These are phyloP conservation scores for Fusarium sp. DNA, from an alignment of 2,329 filamentous ascomycete genomes.

Conservation along the genomic window DNA sequence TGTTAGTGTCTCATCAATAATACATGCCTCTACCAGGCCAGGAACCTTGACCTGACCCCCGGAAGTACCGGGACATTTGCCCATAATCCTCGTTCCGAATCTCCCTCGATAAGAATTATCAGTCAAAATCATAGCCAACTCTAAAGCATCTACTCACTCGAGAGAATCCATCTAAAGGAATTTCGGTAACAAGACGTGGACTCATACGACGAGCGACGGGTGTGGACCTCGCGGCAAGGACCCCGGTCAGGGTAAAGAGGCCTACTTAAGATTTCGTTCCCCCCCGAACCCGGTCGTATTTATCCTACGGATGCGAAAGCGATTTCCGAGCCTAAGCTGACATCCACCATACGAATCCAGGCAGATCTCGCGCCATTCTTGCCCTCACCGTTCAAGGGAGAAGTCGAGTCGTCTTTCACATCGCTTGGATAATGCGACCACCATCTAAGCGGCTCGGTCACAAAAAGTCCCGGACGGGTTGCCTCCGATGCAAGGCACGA, in stretches of 20 bases:
- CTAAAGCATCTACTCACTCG: background rate
- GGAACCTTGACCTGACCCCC: background rate
- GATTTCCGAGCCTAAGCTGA: slow-evolving; percentile 9
- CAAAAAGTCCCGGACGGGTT: slow-evolving; percentile 27
- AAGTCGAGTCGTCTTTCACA: background rate
- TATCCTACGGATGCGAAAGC: slow-evolving; percentile 1
- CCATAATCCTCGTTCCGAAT: background rate
- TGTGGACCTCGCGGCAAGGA: background rate
- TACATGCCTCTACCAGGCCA: background rate
- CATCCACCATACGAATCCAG: background rate
- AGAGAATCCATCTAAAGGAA: background rate
- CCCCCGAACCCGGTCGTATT: slow-evolving; percentile 11
- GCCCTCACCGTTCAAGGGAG: background rate
- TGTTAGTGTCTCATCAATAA: background rate
- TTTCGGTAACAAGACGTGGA: background rate
- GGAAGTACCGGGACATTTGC: background rate
- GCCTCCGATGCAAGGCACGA: slow-evolving; percentile 26
- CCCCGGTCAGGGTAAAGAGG: background rate
- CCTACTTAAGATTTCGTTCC: background rate
- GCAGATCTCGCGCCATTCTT: background rate
- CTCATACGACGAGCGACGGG: background rate
- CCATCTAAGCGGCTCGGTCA: slow-evolving; percentile 18
- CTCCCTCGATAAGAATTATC: background rate
- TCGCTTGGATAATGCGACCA: background rate
- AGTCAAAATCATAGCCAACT: background rate